Conservation (phyloP, 805 yeast genomes). For the Ogataea sp. region DNA sequence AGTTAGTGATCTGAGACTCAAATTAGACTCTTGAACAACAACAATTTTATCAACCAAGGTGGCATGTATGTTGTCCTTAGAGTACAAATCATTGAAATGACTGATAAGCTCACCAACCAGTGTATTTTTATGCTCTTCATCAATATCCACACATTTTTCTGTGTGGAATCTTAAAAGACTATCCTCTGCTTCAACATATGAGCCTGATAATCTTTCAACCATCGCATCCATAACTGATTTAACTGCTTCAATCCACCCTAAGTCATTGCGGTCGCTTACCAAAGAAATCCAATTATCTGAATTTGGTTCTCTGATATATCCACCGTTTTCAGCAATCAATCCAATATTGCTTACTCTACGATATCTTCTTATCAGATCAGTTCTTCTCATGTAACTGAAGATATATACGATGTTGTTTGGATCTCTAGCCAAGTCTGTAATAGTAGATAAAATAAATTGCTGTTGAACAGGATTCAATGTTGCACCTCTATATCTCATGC, state of each 20-base stretch:
- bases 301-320: constrained; percentile 53
- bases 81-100: constrained; percentile 71
- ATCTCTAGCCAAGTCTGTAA: constrained; percentile 52
- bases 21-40: constrained; percentile 59
- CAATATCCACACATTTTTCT: constrained; percentile 53
- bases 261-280: constrained; percentile 39
- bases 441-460: constrained; percentile 45
- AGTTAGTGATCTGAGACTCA: constrained; percentile 48
- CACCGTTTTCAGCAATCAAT: constrained; percentile 86
- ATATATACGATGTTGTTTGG: constrained; percentile 63
- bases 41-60: constrained; percentile 61
- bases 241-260: constrained; percentile 55
- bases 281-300: constrained; percentile 53
- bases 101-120: constrained; percentile 80
- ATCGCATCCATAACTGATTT: constrained; percentile 46
- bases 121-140: constrained; percentile 53
- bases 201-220: constrained; percentile 74
- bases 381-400: constrained; percentile 54
- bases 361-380: constrained; percentile 60
- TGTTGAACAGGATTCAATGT: constrained; percentile 49
- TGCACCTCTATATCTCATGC: constrained; percentile 23
- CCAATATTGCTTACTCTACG: constrained; percentile 66
- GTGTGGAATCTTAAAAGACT: constrained; percentile 73
- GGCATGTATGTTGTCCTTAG: constrained; percentile 65
- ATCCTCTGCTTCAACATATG: constrained; percentile 64